Evolutionary conservation across 441 rosid species (phyloP).

Genomic region (Gossypium schwendimanii): DNA sequence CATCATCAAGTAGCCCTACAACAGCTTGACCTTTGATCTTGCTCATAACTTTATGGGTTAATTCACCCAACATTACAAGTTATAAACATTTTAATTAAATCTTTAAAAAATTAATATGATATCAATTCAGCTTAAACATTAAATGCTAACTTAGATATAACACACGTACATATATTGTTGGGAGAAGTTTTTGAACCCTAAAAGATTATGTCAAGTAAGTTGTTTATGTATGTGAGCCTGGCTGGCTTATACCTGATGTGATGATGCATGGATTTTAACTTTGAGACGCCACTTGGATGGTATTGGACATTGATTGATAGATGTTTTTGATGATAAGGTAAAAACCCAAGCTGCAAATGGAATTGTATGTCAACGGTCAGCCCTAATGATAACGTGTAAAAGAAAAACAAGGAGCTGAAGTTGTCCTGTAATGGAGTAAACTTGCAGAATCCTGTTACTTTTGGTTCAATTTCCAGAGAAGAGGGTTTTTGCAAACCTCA

Average conservation of each 20-base stretch:
- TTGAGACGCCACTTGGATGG: neutral
- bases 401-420: constrained; percentile 18
- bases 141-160: no score
- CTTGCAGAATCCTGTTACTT: constrained; percentile 6
- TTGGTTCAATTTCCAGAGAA: constrained; percentile 14
- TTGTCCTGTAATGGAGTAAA: constrained; percentile 14
- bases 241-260: neutral
- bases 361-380: constrained; percentile 4
- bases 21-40: no score
- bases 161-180: no score
- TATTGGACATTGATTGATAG: neutral
- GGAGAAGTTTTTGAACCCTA: neutral
- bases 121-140: no score
- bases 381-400: constrained; percentile 23
- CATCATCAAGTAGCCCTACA: no score
- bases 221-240: neutral
- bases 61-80: no score
- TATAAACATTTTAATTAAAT: no score
- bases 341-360: neutral
- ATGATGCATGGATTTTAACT: neutral
- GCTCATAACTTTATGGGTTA: no score
- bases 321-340: neutral
- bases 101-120: no score
- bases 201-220: neutral
- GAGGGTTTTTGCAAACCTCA: constrained; percentile 5